These are phyloP conservation scores for Pholiota molesta DNA, from an alignment of 768 basidiomycete species.

Conservation along the genomic window DNA sequence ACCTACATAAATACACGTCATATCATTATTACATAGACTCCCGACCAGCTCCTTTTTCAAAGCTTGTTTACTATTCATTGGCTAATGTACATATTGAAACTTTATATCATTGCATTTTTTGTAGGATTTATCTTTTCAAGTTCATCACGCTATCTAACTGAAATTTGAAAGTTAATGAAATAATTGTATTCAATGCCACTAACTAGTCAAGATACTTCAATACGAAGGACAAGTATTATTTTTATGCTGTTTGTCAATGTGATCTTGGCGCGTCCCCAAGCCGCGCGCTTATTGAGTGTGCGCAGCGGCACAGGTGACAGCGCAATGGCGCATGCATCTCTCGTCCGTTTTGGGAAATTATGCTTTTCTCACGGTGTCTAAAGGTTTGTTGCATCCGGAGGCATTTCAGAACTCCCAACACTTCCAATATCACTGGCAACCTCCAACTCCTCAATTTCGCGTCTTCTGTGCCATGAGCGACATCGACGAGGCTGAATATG, in stretches of 20 bases:
- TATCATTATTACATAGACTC: background rate
- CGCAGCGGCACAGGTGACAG: too few relatives aligned
- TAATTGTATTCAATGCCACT: too few relatives aligned
- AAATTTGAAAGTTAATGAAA: too few relatives aligned
- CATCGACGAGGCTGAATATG: conserved; percentile 55
- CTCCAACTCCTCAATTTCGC: conserved; percentile 1
- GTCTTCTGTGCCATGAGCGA: conserved; percentile 27
- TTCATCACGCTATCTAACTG: too few relatives aligned
- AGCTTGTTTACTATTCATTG: background rate
- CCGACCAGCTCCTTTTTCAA: background rate
- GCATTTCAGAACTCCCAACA: background rate
- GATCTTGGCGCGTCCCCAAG: too few relatives aligned
- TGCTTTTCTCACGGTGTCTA: background rate
- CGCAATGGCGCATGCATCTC: background rate
- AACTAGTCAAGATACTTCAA: too few relatives aligned
- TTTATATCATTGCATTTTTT: too few relatives aligned
- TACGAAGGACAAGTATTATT: too few relatives aligned
- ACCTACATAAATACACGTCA: background rate
- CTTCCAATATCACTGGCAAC: background rate
- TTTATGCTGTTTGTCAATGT: too few relatives aligned
- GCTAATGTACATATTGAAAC: background rate
- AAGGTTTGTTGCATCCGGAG: background rate
- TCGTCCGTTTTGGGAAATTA: background rate
- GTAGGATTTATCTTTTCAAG: background rate
- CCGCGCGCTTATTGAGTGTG: too few relatives aligned